A percentile compares a stretch with the other conserved stretches of the same genome.
Evolutionary conservation across 352 stramenopile genomes (phyloP).

Genomic region (Blastocystis sp.): DNA sequence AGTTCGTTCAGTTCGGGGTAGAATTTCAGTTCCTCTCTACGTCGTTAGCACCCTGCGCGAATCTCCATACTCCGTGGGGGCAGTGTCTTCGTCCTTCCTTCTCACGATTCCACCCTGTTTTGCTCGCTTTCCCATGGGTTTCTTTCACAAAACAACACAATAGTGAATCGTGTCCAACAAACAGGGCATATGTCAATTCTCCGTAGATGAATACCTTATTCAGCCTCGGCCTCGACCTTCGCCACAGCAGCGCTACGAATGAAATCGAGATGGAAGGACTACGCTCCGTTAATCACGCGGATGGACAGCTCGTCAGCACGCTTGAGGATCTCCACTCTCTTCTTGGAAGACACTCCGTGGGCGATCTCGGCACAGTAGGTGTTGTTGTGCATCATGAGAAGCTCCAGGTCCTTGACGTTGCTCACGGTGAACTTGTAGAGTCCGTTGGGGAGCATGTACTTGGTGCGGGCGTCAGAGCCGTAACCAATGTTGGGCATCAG

Average conservation of each 20-base stretch:
- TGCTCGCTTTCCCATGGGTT: slow-evolving; percentile 24
- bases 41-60: neutral
- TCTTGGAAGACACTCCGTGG: slow-evolving; percentile 91
- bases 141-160: neutral
- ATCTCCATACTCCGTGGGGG: slow-evolving; percentile 20
- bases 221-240: neutral
- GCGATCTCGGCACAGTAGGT: slow-evolving; percentile 98
- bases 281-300: slow-evolving; percentile 88
- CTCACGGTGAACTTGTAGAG: slow-evolving; percentile 97
- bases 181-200: slow-evolving; percentile 57
- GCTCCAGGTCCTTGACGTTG: slow-evolving; percentile 95
- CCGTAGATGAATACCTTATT: neutral
- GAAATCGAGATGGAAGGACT: neutral
- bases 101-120: neutral
- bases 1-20: slow-evolving; percentile 27
- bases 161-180: slow-evolving; percentile 6
- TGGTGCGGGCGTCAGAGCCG: slow-evolving; percentile 95
- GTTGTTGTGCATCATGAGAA: slow-evolving; percentile 90
- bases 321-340: slow-evolving; percentile 93
- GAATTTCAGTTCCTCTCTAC: slow-evolving; percentile 60
- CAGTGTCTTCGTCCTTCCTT: slow-evolving; percentile 29
- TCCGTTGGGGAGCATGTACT: slow-evolving; percentile 93
- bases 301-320: slow-evolving; percentile 96
- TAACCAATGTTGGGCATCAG: slow-evolving; percentile 98
- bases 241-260: neutral